Base-by-base conservation (phyloP, 495 filamentous ascomycete genomes). In the Penicillium psychrofluorescens region DNA sequence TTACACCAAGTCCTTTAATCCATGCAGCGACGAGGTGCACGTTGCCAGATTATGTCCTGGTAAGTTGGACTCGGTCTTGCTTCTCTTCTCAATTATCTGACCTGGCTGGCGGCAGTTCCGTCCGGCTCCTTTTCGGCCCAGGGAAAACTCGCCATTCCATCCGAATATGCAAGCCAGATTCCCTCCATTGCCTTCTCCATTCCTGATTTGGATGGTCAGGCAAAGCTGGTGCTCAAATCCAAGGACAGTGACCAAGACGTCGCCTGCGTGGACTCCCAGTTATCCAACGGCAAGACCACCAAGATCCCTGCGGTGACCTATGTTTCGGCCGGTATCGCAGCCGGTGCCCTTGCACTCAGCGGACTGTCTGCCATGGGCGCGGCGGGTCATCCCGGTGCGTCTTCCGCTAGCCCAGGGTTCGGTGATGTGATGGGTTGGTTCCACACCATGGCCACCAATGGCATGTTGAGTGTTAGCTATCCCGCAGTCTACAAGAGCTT, bases 381-480 rank as follows among this genome's bases (percentile, higher is more conserved):
- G 36, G 82, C 77, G 14, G 79, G 77, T 8, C 72, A 73, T 29
- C 72, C 79, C 12, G 87, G 85, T n/a, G 64, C 76, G 29, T 68
- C 81, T 10, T 77, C 85, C 1, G 62, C 83, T 30, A 94, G 88
- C 50, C 92, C 92, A 8, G 86, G 80, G 37, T 95, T 96, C 63
- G 77, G 71, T 37, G 88, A 95, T 55, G 81, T 95, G 41, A 79
- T 96, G 59, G 80, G 81, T 38, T 91, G 84, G 78, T 95, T 97
- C 65, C 92, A 97, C 67, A 81, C 81, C 28, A 81, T 98, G 64
- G 90, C 92, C 13, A 84, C 90, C 70, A 95, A 90, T 59, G 92
- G 92, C 42, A 96, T 97, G 92, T 64, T 96, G 59, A 91, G 85
- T 49, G 89, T 90, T 52, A 78, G 82, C 51, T 89, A 95, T 55